Base-by-base conservation (phyloP, 345 rosid species). In the Streptanthus diversifolius region DNA sequence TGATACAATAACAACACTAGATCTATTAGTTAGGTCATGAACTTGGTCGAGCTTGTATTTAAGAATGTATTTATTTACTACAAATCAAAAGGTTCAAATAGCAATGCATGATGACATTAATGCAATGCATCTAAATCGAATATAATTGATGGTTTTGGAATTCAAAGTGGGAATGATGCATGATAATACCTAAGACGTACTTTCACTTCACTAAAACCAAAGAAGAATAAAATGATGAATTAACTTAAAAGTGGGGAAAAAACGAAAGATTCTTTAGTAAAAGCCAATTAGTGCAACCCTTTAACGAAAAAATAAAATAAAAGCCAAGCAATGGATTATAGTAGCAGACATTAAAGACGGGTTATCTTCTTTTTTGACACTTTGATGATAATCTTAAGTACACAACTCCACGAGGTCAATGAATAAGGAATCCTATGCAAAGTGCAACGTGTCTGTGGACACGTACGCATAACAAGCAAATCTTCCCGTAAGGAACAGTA, bases 291-390 rank as follows among this genome's bases (percentile, higher is more conserved):
- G 58, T 73, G 77, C 56, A 72, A 65, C 59, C 65, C 72, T 73
- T 73, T 73, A 73, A 73, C 39, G 17, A 11, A 73, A 44, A 58
- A n/a, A n/a, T n/a, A n/a, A 63, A 73, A 64, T 13, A 73, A 66
- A 63, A 66, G 70, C 51, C 57, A 73, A 73, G 72, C 60, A 77
- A 82, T 84, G 90, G 89, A 87, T 85, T 83, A 82, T 87, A 82
- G 90, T 82, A 83, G 90, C 87, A 85, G 87, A 77, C 90, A 89
- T 85, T 80, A 84, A 87, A 84, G 82, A 83, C 78, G 78, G 82
- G 63, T 69, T 82, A 73, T 75, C 71, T 77, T 80, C 41, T 87
- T 86, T 87, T 85, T 89, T 90, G 90, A 90, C 90, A 79, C 77
- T 44, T 68, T 19, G 64, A 74, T 75, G 70, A 75, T 75, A 75